A percentile compares a stretch with the other conserved stretches of the same genome.
These are phyloP conservation scores for Nemania sp. DNA, from an alignment of 2,329 filamentous ascomycete genomes.

Conservation along the genomic window DNA sequence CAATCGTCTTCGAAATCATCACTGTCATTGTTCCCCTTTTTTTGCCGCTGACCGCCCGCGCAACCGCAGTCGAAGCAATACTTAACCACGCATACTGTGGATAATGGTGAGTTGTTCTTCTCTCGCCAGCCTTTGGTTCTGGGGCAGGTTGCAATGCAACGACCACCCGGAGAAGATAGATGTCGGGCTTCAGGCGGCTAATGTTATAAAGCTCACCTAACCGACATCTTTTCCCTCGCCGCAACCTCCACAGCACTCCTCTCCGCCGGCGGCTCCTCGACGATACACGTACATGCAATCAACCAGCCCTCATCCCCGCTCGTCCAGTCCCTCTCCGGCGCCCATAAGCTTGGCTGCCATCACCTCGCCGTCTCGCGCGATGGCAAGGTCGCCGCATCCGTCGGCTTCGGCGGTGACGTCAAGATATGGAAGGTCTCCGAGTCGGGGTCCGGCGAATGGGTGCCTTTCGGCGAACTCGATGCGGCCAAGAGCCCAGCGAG, in stretches of 20 bases:
- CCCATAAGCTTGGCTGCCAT: conserved; percentile 88
- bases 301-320: conserved; percentile 73
- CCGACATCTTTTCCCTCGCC: conserved; percentile 83
- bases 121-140: neutral
- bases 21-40: neutral
- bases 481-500: conserved; percentile 36
- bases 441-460: conserved; percentile 64
- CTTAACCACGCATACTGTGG: conserved; percentile 86
- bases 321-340: conserved; percentile 76
- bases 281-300: conserved; percentile 80
- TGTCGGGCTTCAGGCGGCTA: conserved; percentile 26
- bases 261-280: conserved; percentile 83
- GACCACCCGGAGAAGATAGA: conserved; percentile 23
- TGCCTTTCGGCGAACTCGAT: conserved; percentile 51
- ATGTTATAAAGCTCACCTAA: conserved; percentile 68
- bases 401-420: conserved; percentile 86
- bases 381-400: conserved; percentile 76
- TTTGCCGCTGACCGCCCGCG: conserved; percentile 11
- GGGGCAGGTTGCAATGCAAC: neutral
- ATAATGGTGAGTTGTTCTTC: conserved; percentile 66
- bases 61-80: conserved; percentile 96
- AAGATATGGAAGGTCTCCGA: conserved; percentile 75
- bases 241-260: conserved; percentile 75
- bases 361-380: conserved; percentile 75
- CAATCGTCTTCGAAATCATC: neutral